A percentile compares a stretch with the other conserved stretches of the same genome.
These are phyloP conservation scores for Castanospermum australe DNA, from an alignment of 306 rosid genomes.

Conservation along the genomic window DNA sequence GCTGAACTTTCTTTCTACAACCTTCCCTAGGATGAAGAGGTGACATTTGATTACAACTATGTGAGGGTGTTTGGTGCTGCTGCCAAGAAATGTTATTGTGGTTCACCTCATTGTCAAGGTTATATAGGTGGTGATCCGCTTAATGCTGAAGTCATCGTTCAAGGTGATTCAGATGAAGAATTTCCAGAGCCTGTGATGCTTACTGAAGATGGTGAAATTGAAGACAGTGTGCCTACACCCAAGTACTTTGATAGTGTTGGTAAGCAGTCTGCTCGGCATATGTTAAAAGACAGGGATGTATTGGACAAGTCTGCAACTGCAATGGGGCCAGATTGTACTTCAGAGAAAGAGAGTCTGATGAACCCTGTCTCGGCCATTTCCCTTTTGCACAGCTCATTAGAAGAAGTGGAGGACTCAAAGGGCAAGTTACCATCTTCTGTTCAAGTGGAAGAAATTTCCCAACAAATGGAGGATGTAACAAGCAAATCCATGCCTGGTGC, in stretches of 20 bases:
- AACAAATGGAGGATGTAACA: slow-evolving; percentile 50
- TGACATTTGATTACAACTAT: slow-evolving; percentile 98
- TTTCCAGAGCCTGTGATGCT: slow-evolving; percentile 82
- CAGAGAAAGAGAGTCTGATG: slow-evolving; percentile 47
- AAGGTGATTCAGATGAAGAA: slow-evolving; percentile 97
- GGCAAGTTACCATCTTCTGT: slow-evolving; percentile 40
- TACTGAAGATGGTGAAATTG: slow-evolving; percentile 44
- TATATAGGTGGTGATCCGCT: slow-evolving; percentile 89
- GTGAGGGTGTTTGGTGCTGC: slow-evolving; percentile 99
- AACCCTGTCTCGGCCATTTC: slow-evolving; percentile 48
- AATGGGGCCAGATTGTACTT: slow-evolving; percentile 29
- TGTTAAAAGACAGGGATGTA: slow-evolving; percentile 40
- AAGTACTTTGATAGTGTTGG: slow-evolving; percentile 30
- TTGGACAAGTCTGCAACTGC: slow-evolving; percentile 33
- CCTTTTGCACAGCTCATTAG: slow-evolving; percentile 43
- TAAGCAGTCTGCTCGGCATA: slow-evolving; percentile 29
- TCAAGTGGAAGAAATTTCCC: slow-evolving; percentile 50
- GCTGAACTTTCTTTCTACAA: not conserved
- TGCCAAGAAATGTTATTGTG: slow-evolving; percentile 94
- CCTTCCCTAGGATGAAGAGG: slow-evolving; percentile 88
- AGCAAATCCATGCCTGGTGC: slow-evolving; percentile 40
- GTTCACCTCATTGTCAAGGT: slow-evolving; percentile 81
- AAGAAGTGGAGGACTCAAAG: slow-evolving; percentile 38
- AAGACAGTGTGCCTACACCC: slow-evolving; percentile 29
- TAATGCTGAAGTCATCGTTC: slow-evolving; percentile 62